phyloP scores from a whole-genome alignment of 1,284 basidiomycete genomes.

The Jaminaea rosea region DNA sequence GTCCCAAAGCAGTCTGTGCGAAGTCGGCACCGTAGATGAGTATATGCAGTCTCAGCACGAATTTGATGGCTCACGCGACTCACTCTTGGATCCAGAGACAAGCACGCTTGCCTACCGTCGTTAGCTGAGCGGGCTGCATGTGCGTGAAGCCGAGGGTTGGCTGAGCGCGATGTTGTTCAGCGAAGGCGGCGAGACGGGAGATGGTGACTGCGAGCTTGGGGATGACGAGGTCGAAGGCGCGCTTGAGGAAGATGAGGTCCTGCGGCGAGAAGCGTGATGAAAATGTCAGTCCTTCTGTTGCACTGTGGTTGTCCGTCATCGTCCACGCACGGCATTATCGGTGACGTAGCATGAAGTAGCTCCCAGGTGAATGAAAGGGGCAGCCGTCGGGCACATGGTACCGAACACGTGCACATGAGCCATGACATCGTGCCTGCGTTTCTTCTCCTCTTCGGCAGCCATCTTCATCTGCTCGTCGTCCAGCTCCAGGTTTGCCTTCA shows the following conservation, averaged over 20 bases:
- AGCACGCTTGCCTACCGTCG: slow-evolving; percentile 97
- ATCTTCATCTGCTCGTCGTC: slow-evolving; percentile 83
- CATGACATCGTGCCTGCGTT: slow-evolving; percentile 97
- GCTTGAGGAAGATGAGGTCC: slow-evolving; percentile 90
- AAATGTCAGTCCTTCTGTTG: neutral
- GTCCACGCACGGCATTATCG: slow-evolving; percentile 51
- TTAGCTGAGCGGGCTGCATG: slow-evolving; percentile 96
- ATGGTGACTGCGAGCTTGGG: slow-evolving; percentile 82
- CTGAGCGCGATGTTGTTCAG: slow-evolving; percentile 52
- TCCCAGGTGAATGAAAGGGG: slow-evolving; percentile 92
- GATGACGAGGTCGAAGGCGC: slow-evolving; percentile 74
- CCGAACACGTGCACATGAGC: slow-evolving; percentile 98
- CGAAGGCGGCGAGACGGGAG: slow-evolving; percentile 72
- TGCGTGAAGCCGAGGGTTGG: slow-evolving; percentile 84
- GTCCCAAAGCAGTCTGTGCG: slow-evolving; percentile 87
- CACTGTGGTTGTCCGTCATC: neutral
- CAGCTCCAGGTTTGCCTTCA: slow-evolving; percentile 81
- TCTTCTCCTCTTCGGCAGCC: slow-evolving; percentile 91
- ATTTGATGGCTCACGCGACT: neutral
- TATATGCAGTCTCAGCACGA: neutral
- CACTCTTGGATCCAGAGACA: slow-evolving; percentile 70
- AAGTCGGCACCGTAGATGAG: neutral
- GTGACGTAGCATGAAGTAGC: slow-evolving; percentile 99
- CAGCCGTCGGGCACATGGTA: slow-evolving; percentile 82
- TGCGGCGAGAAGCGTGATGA: slow-evolving; percentile 45